Base-by-base conservation (phyloP, 352 stramenopile genomes). In the Pelagophyceae sp. region DNA sequence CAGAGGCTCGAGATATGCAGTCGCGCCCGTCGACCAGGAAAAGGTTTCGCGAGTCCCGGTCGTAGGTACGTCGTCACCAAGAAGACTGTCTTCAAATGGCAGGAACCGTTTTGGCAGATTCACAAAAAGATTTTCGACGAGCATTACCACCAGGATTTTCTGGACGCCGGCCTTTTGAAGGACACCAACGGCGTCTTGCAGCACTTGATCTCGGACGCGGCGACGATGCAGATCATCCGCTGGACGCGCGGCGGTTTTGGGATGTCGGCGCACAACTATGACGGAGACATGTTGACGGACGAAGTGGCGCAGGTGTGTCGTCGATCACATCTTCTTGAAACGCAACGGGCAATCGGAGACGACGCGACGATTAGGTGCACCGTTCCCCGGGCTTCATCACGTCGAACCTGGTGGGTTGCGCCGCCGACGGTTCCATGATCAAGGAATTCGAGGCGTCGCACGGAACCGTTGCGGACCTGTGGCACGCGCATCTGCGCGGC, bases 71-170 rank as follows among this genome's bases (percentile, higher is more conserved):
- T 94, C 82, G 89, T 94, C 33, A 94, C 89, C 27, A 94, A 94
- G 78, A 94, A 94, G 83, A 94, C 89, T 33, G 89, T 94, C 31
- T 94, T 94, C 83, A 94, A 94, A 81, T 94, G 89, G 89, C 89
- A 94, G 82, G 89, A 94, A 80, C 87, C 87, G 76, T 94, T 93
- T 72, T 94, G 89, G 89, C 81, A 77, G n/a, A 89, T 82, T 38
- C 91, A 91, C 86, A 93, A 93, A 80, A 76, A 89, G 38, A 82
- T 94, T 19, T 94, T 94, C 83, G 89, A 94, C 82, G 82, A 85
- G 45, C 76, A 87, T 37, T 94, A 94, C 85, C 88, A 90, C 76
- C 79, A 85, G 38, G 71, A 85, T 63, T 92, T 92, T 78, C 78
- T 67, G 72, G 33, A 88, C 54, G 80, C 82, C 31, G 89, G 89